Evolutionary conservation across 2,329 filamentous ascomycete species (phyloP).

Genomic region (Neonectria punicea): DNA sequence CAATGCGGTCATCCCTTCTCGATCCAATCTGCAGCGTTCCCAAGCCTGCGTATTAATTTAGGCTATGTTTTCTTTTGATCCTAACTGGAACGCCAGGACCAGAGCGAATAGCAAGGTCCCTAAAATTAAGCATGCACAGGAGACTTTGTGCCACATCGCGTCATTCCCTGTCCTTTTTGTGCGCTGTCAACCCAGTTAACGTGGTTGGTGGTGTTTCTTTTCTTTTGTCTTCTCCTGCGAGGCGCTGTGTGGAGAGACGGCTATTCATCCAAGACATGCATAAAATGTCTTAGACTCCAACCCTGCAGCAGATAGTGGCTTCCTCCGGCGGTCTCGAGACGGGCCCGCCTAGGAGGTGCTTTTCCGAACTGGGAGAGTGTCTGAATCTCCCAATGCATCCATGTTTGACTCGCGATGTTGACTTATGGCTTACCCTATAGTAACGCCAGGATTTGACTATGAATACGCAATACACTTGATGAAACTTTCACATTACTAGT

Average conservation of each 20-base stretch:
- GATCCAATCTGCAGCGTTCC: slow-evolving; percentile 9
- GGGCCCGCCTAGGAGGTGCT: neutral
- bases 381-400: neutral
- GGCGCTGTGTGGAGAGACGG: slow-evolving; percentile 4
- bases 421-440: neutral
- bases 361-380: neutral
- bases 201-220: slow-evolving; percentile 1
- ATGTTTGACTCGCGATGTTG: neutral
- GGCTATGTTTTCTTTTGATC: slow-evolving; percentile 18
- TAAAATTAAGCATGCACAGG: neutral
- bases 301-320: neutral
- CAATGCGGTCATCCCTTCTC: slow-evolving; percentile 15
- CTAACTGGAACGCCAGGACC: neutral
- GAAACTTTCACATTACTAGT: neutral
- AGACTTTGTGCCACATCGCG: slow-evolving; percentile 4
- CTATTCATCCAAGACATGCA: slow-evolving; percentile 3
- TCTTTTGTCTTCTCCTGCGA: neutral
- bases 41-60: neutral
- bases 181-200: neutral
- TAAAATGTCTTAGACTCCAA: slow-evolving; percentile 1
- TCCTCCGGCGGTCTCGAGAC: neutral
- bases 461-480: neutral
- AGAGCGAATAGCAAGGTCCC: neutral
- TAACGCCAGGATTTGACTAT: neutral
- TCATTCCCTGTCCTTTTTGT: neutral